Base-by-base conservation (phyloP, 805 yeast genomes). In the Nakazawaea ernobii region DNA sequence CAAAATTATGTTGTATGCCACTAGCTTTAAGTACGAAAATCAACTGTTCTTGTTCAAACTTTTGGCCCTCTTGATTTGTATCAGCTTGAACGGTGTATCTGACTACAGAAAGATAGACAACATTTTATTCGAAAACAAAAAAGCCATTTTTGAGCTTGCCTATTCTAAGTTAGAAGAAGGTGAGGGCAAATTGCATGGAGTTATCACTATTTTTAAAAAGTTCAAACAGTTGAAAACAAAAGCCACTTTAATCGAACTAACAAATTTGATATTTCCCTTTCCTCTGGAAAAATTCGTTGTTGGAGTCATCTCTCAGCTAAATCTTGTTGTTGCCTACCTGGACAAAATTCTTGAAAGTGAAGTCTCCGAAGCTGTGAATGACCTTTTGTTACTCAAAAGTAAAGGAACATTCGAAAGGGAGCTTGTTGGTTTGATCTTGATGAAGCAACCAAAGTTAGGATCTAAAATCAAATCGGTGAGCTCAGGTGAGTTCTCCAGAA, bases 131-230 rank as follows among this genome's bases (percentile, higher is more conserved):
- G 17, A 47, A 53, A 30, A 30, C 15, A 62, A 58, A 43, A 38
- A 20, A 20, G 24, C 24, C 24, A 20, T 20, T 20, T 20, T 20
- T 3, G 24, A 20, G 24, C 24, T 20, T 20, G 24, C 24, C 5
- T 20, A 3, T 20, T 3, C 5, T 20, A 20, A 20, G 5, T 3
- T 20, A 20, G 24, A 20, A 20, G 24, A 20, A 20, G 3, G 24
- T 20, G 24, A 5, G 24, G 5, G 24, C 24, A 20, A 20, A 20
- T 20, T 5, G 24, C 24, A 3, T 62, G 33, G 36, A 48, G 11
- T 47, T 56, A 53, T 62, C 57, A 55, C 56, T 59, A 51, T 51
- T 53, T 42, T 52, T 49, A 9, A 54, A 49, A 26, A 42, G 52
- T 52, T 55, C 26, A 49, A 54, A 20, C 44, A 56, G 24, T 20